Base-by-base conservation (phyloP, 257 asterid species). In the Verbena officinalis region DNA sequence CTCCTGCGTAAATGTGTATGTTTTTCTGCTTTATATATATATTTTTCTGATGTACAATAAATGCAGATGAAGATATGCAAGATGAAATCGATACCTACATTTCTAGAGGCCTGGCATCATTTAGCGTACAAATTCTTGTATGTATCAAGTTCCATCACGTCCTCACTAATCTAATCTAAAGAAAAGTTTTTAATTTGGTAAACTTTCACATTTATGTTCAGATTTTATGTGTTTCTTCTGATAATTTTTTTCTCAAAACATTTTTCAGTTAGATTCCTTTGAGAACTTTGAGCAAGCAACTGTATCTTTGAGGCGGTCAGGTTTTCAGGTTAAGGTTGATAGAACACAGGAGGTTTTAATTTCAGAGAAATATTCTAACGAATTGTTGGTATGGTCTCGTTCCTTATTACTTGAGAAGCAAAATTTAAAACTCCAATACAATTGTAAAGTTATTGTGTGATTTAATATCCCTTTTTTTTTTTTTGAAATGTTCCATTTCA, bases 11-110 rank as follows among this genome's bases (percentile, higher is more conserved):
- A 2, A 27, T 27, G 33, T 27, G 51, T 23, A 69, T 61, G 67
- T 51, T 49, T 9, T 31, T 27, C 24, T 67, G 70, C 62, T 50
- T 55, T 44, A 42, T 42, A 40, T 64, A 13, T 52, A 31, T n/a
- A n/a, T n/a, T 66, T 59, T 67, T 67, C 64, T 76, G 50, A 71
- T 60, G 49, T 75, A 56, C 66, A 78, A 23, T 12, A 65, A 73
- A 68, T 86, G 83, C 90, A 94, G 99, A 90, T 51, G 85, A 81
- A 11, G 96, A 86, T 31, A 90, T 90, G 99, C 97, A 88, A 75
- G 78, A 67, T 80, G 96, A 90, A 80, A 94, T 94, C 38, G 89
- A 90, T 74, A 51, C 88, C 54, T 79, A 83, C 74, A 67, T 86
- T 42, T 74, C 88, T 61, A 67, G 83, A 74, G 95, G 99, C 77